phyloP scores from a whole-genome alignment of 768 basidiomycete genomes.

The Roridomyces roridus region DNA sequence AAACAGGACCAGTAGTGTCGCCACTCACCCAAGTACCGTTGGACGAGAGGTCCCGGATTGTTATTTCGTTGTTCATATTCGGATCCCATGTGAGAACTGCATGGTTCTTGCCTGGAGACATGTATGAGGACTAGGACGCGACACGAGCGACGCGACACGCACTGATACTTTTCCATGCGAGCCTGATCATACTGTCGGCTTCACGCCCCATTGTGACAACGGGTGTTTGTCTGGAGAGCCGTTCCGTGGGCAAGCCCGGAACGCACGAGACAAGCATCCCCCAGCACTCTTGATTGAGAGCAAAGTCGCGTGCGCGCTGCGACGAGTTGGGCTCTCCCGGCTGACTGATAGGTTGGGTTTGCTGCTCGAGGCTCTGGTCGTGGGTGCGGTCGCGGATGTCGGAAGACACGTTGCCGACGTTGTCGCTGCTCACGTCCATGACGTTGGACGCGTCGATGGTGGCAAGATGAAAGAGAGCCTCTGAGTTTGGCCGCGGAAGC shows the following conservation, averaged over 20 bases:
- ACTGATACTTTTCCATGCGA: slow-evolving; percentile 9
- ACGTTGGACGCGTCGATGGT: slow-evolving; percentile 14
- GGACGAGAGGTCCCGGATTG: slow-evolving; percentile 2
- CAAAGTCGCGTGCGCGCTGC: background rate
- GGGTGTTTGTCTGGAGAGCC: background rate
- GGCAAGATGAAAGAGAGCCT: background rate
- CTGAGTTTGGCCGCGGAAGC: background rate
- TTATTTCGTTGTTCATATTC: background rate
- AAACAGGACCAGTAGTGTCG: background rate
- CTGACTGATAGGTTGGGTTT: slow-evolving; percentile 6
- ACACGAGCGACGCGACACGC: background rate
- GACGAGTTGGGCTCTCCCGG: background rate
- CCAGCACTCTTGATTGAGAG: slow-evolving; percentile 4
- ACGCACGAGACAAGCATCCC: slow-evolving; percentile 18
- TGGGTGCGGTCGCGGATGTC: no score
- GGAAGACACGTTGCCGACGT: no score
- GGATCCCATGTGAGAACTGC: slow-evolving; percentile 14
- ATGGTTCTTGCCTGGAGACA: background rate
- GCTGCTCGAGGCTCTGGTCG: background rate
- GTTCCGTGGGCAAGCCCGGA: background rate
- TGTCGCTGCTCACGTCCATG: background rate
- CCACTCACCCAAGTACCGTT: slow-evolving; percentile 19
- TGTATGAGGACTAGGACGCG: background rate
- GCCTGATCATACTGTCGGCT: background rate
- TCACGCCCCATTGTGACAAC: slow-evolving; percentile 7